Evolutionary conservation across 2,329 filamentous ascomycete species (phyloP).

Genomic region (Trichophyton mentagrophytes): DNA sequence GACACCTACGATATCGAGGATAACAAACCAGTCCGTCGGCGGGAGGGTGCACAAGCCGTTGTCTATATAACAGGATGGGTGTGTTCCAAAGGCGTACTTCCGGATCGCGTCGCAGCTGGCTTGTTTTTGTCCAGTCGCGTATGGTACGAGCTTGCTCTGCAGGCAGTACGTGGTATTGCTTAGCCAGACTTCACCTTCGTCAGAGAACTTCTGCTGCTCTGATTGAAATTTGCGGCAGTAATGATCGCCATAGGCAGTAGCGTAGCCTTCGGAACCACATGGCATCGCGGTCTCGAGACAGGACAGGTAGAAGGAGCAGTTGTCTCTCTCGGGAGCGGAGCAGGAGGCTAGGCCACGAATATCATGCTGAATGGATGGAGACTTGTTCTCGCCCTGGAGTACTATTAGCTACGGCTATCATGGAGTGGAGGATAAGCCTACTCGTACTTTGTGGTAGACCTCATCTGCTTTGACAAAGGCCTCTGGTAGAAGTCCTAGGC

Average conservation of each 20-base stretch:
- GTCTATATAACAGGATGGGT: slow-evolving; percentile 17
- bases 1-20: slow-evolving; percentile 11
- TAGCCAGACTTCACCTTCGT: slow-evolving; percentile 17
- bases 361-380: background rate
- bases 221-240: slow-evolving; percentile 18
- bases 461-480: background rate
- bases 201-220: slow-evolving; percentile 11
- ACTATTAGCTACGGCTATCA: background rate
- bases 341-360: background rate
- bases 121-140: slow-evolving; percentile 10
- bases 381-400: background rate
- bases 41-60: slow-evolving; percentile 16
- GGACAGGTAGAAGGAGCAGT: slow-evolving; percentile 19
- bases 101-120: slow-evolving; percentile 13
- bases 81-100: slow-evolving; percentile 15
- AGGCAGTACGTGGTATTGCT: slow-evolving; percentile 20
- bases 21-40: slow-evolving; percentile 14
- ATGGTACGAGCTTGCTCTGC: slow-evolving; percentile 17
- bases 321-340: slow-evolving; percentile 15
- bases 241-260: slow-evolving; percentile 21
- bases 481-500: background rate
- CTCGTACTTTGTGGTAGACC: background rate
- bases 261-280: slow-evolving; percentile 20
- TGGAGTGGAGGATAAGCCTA: background rate
- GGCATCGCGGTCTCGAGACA: slow-evolving; percentile 16